These are phyloP conservation scores for Schizopora paradoxa DNA, from an alignment of 1,284 basidiomycete species.

Conservation along the genomic window DNA sequence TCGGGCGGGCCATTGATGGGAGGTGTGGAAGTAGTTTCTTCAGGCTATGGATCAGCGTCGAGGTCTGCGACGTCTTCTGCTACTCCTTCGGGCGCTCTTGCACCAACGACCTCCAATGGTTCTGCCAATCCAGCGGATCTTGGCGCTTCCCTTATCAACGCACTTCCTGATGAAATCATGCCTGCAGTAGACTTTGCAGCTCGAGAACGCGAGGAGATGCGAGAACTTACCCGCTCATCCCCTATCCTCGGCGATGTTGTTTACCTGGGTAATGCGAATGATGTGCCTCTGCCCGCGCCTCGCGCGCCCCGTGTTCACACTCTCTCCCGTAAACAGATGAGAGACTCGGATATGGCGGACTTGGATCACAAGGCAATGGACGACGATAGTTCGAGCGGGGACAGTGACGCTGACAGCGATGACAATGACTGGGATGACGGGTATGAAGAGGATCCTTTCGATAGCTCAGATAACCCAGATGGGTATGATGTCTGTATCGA, in stretches of 20 bases:
- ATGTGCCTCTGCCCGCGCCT: slow-evolving; percentile 52
- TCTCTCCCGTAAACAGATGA: background rate
- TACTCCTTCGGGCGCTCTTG: slow-evolving; percentile 41
- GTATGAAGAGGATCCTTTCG: slow-evolving; percentile 43
- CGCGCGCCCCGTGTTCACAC: slow-evolving; percentile 7
- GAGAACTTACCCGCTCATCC: slow-evolving; percentile 72
- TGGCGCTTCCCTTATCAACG: slow-evolving; percentile 26
- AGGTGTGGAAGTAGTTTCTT: background rate
- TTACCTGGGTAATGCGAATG: slow-evolving; percentile 73
- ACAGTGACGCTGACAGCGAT: background rate
- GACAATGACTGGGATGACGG: slow-evolving; percentile 15
- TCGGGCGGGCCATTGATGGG: no score
- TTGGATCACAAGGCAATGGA: background rate
- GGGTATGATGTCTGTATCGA: slow-evolving; percentile 84
- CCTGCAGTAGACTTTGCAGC: slow-evolving; percentile 61
- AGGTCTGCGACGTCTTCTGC: slow-evolving; percentile 42
- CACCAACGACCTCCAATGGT: slow-evolving; percentile 39
- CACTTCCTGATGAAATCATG: slow-evolving; percentile 31
- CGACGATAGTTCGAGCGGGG: background rate
- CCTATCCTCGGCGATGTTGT: slow-evolving; percentile 29
- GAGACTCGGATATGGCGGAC: background rate
- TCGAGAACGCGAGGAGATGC: slow-evolving; percentile 86
- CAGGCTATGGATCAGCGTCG: slow-evolving; percentile 21
- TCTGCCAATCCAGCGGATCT: slow-evolving; percentile 31
- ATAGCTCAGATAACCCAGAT: slow-evolving; percentile 47